Percentiles rank a stretch among this genome's conserved stretches.
phyloP scores from a whole-genome alignment of 1,284 basidiomycete species.

The Tylopilus sp. region DNA sequence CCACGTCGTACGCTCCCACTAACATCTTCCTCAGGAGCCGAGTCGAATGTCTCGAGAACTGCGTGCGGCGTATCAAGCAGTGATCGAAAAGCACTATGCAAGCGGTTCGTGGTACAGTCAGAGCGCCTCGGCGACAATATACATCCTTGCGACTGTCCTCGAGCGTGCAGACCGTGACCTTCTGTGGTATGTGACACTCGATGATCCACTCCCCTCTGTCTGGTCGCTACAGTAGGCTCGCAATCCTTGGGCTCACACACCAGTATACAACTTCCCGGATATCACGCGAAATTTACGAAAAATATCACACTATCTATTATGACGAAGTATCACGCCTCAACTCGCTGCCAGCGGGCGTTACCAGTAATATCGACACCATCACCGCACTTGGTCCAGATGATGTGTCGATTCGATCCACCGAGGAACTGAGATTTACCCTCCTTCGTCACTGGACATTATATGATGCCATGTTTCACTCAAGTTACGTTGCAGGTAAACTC shows the following conservation, averaged over 20 bases:
- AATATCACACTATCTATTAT: slow-evolving; percentile 70
- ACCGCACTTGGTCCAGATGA: slow-evolving; percentile 73
- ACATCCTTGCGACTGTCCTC: slow-evolving; percentile 84
- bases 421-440: slow-evolving; percentile 90
- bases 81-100: slow-evolving; percentile 80
- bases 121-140: slow-evolving; percentile 86
- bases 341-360: slow-evolving; percentile 46
- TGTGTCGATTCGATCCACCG: slow-evolving; percentile 70
- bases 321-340: slow-evolving; percentile 92
- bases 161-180: slow-evolving; percentile 92
- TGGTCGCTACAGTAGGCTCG: slow-evolving; percentile 57
- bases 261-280: slow-evolving; percentile 90
- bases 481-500: slow-evolving; percentile 92
- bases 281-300: slow-evolving; percentile 84
- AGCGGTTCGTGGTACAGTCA: slow-evolving; percentile 87
- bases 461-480: slow-evolving; percentile 96
- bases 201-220: not conserved
- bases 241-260: slow-evolving; percentile 90
- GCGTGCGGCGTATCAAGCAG: slow-evolving; percentile 56
- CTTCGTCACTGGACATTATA: slow-evolving; percentile 98
- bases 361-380: slow-evolving; percentile 40
- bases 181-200: slow-evolving; percentile 62
- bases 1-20: slow-evolving; percentile 3
- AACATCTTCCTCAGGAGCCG: slow-evolving; percentile 22
- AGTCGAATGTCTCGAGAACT: slow-evolving; percentile 66